These are phyloP conservation scores for Neoscytalidium dimidiatum DNA, from an alignment of 2,329 filamentous ascomycete species.

Conservation along the genomic window DNA sequence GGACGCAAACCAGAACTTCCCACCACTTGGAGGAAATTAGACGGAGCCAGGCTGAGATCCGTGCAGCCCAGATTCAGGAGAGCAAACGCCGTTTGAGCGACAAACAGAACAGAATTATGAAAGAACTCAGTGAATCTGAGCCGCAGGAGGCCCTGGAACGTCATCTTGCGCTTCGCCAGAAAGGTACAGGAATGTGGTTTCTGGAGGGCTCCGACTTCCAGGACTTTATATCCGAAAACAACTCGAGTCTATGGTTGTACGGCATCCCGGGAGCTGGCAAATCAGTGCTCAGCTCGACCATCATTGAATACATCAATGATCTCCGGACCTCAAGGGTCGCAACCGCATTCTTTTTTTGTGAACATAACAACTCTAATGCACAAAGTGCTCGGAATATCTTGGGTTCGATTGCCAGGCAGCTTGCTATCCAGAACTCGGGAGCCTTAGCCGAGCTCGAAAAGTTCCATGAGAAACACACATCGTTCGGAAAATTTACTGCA, in stretches of 20 bases:
- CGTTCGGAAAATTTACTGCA: background rate
- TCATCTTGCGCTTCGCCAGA: background rate
- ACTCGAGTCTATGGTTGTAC: background rate
- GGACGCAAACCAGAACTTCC: background rate
- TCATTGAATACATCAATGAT: background rate
- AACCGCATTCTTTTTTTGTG: background rate
- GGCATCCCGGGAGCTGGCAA: slow-evolving; percentile 4
- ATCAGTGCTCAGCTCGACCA: background rate
- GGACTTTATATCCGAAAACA: background rate
- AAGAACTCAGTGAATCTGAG: background rate
- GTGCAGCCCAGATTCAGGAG: background rate
- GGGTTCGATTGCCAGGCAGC: background rate
- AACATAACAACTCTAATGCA: background rate
- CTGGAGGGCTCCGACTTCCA: background rate
- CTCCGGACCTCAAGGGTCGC: background rate
- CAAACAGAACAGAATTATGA: background rate
- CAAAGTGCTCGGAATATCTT: background rate
- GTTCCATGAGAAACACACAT: background rate
- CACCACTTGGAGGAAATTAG: background rate
- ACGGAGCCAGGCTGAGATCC: background rate
- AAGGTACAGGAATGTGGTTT: background rate
- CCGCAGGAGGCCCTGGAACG: background rate
- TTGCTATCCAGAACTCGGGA: background rate
- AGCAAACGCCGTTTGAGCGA: background rate
- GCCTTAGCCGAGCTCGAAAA: background rate